Percentiles rank a stretch among this genome's conserved stretches.
These are phyloP conservation scores for Colletotrichum falcatum DNA, from an alignment of 2,329 filamentous ascomycete species.

Conservation along the genomic window DNA sequence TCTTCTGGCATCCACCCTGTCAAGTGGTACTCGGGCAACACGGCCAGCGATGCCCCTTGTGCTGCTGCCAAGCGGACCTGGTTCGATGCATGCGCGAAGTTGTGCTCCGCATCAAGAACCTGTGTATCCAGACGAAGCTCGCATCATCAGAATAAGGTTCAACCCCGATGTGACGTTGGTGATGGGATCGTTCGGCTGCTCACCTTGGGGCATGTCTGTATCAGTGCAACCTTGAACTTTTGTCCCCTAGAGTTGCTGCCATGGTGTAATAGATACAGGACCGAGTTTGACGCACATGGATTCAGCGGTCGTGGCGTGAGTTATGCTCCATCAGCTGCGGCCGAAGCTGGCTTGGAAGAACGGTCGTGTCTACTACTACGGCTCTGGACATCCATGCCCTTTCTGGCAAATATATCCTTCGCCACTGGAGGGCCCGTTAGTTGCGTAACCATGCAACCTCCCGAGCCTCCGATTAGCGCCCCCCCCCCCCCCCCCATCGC, in stretches of 20 bases:
- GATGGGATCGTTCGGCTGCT: not conserved
- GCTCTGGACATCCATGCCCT: slow-evolving; percentile 17
- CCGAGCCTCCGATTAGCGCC: slow-evolving; percentile 16
- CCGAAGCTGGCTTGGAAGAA: not conserved
- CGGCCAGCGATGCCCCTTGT: slow-evolving; percentile 31
- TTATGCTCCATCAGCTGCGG: not conserved
- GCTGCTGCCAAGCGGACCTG: slow-evolving; percentile 25
- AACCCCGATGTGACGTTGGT: not conserved
- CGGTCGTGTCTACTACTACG: not conserved
- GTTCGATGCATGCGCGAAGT: slow-evolving; percentile 24
- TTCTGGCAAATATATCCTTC: slow-evolving; percentile 18
- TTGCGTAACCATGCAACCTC: slow-evolving; percentile 7
- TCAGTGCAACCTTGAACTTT: slow-evolving; percentile 30
- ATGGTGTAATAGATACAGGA: not conserved
- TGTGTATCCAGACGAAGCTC: not conserved
- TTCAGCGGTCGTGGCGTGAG: not conserved
- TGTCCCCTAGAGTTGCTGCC: not conserved
- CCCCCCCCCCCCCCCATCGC: slow-evolving; percentile 26
- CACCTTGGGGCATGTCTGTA: slow-evolving; percentile 32
- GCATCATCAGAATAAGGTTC: not conserved
- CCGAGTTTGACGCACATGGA: too few relatives aligned
- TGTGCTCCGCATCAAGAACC: slow-evolving; percentile 21
- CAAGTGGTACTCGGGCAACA: slow-evolving; percentile 34
- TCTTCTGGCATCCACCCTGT: slow-evolving; percentile 35
- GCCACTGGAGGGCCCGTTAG: not conserved